Evolutionary conservation across 2,329 filamentous ascomycete genomes (phyloP).

Genomic region (Ceratocystis huliohia): DNA sequence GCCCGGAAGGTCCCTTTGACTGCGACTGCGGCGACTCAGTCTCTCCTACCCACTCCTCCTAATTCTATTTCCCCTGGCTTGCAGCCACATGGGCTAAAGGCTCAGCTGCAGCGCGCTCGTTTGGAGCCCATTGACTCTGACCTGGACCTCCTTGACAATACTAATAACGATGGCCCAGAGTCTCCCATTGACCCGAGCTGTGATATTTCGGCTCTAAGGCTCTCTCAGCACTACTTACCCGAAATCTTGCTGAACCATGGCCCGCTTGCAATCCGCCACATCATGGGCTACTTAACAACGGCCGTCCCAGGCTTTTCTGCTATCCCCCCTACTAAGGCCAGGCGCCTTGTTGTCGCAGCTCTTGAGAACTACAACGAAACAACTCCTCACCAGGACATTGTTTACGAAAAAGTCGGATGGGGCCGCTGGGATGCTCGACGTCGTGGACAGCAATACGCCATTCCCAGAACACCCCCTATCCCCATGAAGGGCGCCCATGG

Average conservation of each 20-base stretch:
- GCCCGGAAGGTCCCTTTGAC: constrained; percentile 48
- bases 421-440: constrained; percentile 83
- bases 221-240: constrained; percentile 82
- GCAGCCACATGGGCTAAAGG: constrained; percentile 66
- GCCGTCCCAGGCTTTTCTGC: constrained; percentile 84
- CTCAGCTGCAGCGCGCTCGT: constrained; percentile 46
- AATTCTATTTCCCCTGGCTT: constrained; percentile 88
- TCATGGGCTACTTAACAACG: constrained; percentile 88
- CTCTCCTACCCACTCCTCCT: constrained; percentile 73
- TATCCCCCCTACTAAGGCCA: constrained; percentile 78
- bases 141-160: constrained; percentile 63
- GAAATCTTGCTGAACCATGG: constrained; percentile 82
- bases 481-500: constrained; percentile 27
- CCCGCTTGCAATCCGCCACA: constrained; percentile 82
- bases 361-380: constrained; percentile 58
- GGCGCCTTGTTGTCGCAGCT: constrained; percentile 81
- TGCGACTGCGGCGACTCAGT: constrained; percentile 43
- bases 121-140: constrained; percentile 68
- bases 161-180: constrained; percentile 27
- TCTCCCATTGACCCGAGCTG: constrained; percentile 57
- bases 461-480: constrained; percentile 29
- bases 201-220: constrained; percentile 69
- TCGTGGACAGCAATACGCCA: constrained; percentile 47
- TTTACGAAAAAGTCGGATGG: constrained; percentile 95
- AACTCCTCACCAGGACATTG: constrained; percentile 54